Base-by-base conservation (phyloP, 2,329 filamentous ascomycete species). In the Clonostachys byssicola region DNA sequence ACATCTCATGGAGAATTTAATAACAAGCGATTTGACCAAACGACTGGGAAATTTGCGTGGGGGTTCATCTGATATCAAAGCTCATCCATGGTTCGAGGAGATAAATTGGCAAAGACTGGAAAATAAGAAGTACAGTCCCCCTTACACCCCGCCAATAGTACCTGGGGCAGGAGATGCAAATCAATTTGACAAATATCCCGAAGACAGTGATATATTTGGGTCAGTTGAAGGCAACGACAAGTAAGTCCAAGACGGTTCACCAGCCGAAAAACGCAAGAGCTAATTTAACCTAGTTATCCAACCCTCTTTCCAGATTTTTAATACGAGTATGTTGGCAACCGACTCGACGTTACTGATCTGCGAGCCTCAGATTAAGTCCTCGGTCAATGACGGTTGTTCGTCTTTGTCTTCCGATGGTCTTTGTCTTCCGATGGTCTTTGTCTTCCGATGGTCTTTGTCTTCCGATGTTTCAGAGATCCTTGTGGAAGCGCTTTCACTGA, bases 171-270 rank as follows among this genome's bases (percentile, higher is more conserved):
- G 94, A 49, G 94, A 99, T 71, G 90, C 94, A 44, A 96, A 92
- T 70, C 89, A 96, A 68, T 99, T 99, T 63, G 94, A 99, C 71
- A 89, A 92, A 66, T 99, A 99, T 67, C 92, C 94, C 2, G 94
- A 99, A 68, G 94, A 99, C 68, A 90, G 89, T 41, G 94, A 99
- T 68, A 83, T 86, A 62, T 99, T 99, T 63, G 94, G 94, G 38
- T 73, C 80, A 56, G 72, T 71, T 46, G 61, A 52, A 46, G 90
- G 89, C 42, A 76, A 85, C 53, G 92, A 97, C 68, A 86, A 90
- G 92, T 96, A 78, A 74, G 92, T 88, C 18, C 5, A 20, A 20
- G n/a, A 20, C 18, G 9, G 39, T 8, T 20, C 4, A 20, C 18
- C 5, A 20, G 10, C 43, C n/a, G 20, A 12, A 17, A 46, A 40